Evolutionary conservation across 352 stramenopile species (phyloP).

Genomic region (Globisporangium spinosum): DNA sequence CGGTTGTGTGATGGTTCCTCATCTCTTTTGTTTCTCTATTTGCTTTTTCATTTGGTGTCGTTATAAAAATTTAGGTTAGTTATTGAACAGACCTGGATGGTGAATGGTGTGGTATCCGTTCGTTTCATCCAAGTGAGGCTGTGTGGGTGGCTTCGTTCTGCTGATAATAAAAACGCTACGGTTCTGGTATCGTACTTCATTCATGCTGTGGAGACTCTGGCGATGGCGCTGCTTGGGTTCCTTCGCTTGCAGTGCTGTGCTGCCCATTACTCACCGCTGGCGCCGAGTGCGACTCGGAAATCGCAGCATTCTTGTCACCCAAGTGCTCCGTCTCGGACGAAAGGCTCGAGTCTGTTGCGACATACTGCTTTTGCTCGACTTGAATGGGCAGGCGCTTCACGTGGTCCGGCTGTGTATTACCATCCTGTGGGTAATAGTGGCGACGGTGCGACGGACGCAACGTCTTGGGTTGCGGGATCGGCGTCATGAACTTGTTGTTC

Average conservation of each 20-base stretch:
- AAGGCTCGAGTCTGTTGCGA: neutral
- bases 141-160: too few species aligned
- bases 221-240: neutral
- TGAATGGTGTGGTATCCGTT: neutral
- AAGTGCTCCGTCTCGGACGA: too few species aligned
- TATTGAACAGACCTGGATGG: neutral
- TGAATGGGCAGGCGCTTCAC: conserved; percentile 15
- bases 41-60: neutral
- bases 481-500: conserved; percentile 57
- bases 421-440: neutral
- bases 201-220: neutral
- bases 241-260: too few species aligned
- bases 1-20: too few species aligned
- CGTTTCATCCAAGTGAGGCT: neutral
- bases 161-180: neutral
- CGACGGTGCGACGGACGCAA: neutral
- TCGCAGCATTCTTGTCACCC: neutral
- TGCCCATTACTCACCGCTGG: neutral
- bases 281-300: conserved; percentile 3
- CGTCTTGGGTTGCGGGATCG: conserved; percentile 5
- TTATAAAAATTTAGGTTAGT: neutral
- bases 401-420: neutral
- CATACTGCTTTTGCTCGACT: neutral
- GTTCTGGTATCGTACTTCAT: neutral
- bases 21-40: too few species aligned